These are phyloP conservation scores for Metarhizium sp. DNA, from an alignment of 2,329 filamentous ascomycete species.

Conservation along the genomic window DNA sequence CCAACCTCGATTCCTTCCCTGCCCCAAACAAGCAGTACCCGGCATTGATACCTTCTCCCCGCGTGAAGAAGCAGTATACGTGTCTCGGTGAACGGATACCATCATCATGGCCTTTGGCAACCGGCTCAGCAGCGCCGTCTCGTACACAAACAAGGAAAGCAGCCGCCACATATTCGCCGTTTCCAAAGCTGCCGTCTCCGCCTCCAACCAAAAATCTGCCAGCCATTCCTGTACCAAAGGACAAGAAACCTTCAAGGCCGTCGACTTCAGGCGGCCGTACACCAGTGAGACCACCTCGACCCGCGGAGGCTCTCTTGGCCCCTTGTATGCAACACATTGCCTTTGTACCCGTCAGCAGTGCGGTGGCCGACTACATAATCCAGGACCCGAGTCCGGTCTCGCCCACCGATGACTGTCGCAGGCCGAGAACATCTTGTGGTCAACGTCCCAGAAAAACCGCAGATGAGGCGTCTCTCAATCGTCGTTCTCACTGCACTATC, in stretches of 20 bases:
- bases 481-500: conserved; percentile 7
- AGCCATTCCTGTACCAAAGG: background rate
- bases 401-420: conserved; percentile 7
- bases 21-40: conserved; percentile 20
- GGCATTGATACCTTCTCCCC: conserved; percentile 21
- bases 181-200: conserved; percentile 23
- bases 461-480: background rate
- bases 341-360: conserved; percentile 1
- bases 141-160: conserved; percentile 11
- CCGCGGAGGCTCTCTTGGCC: conserved; percentile 16
- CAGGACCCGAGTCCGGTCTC: conserved; percentile 5
- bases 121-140: conserved; percentile 8
- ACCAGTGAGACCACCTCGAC: conserved; percentile 20
- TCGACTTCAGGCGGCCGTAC: conserved; percentile 1
- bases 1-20: conserved; percentile 6
- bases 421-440: background rate
- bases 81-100: conserved; percentile 8
- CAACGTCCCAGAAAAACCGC: background rate
- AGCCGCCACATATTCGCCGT: conserved; percentile 29
- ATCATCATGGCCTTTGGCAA: conserved; percentile 18
- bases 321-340: conserved; percentile 11
- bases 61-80: conserved; percentile 6
- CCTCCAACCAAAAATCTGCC: conserved; percentile 2
- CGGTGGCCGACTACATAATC: background rate
- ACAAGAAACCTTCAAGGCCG: background rate